Conservation (phyloP, 345 rosid species). For the Populus tremula region DNA sequence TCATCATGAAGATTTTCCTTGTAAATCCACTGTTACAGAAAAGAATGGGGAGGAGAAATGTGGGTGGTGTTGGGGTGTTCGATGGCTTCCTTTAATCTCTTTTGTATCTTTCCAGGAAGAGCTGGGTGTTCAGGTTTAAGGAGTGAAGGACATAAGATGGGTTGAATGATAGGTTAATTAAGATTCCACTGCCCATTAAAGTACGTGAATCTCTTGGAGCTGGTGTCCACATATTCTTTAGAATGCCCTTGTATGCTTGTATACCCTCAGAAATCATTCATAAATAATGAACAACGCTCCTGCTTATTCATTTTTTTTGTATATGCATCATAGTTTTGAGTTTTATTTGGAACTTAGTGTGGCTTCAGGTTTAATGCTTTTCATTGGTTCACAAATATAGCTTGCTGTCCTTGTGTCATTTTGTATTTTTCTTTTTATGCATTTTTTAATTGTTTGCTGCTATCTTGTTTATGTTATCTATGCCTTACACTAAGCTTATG, state of each 20-base stretch:
- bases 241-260: not conserved
- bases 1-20: too few relatives aligned
- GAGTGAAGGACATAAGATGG: not conserved
- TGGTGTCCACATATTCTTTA: not conserved
- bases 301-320: not conserved
- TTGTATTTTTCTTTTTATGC: not conserved
- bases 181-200: not conserved
- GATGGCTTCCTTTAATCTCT: not conserved
- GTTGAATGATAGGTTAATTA: not conserved
- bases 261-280: too few relatives aligned
- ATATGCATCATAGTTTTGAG: not conserved
- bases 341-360: not conserved
- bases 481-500: not conserved
- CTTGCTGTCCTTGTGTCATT: not conserved
- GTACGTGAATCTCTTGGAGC: not conserved
- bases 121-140: not conserved
- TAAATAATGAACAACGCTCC: too few relatives aligned
- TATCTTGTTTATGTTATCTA: not conserved
- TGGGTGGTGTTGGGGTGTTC: too few relatives aligned
- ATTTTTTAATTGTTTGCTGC: not conserved
- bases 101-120: not conserved
- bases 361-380: not conserved
- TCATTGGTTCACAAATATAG: not conserved
- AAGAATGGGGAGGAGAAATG: too few relatives aligned
- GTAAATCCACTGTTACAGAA: too few relatives aligned